A percentile compares a stretch with the other conserved stretches of the same genome.
Conservation (phyloP, 768 basidiomycete species). For the Lactifluus pinguis region DNA sequence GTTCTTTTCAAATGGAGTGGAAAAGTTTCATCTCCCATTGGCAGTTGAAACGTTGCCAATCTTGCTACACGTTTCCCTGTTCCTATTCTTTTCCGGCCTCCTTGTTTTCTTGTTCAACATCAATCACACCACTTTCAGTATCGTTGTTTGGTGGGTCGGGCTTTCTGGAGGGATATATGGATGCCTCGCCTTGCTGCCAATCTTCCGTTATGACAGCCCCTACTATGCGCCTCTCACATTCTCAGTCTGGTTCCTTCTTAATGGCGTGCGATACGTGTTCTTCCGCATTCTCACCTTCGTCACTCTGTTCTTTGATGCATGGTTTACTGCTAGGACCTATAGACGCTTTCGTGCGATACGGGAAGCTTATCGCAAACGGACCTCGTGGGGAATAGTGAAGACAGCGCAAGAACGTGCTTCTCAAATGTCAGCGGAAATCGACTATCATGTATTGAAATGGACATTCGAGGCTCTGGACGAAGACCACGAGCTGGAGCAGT, state of each 20-base stretch:
- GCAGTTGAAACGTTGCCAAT: neutral
- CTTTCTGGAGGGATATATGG: neutral
- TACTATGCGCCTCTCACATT: too few relatives aligned
- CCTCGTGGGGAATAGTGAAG: neutral
- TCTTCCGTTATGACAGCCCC: neutral
- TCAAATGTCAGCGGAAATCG: neutral
- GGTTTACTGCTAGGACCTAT: too few relatives aligned
- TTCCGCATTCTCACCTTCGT: neutral
- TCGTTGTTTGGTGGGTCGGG: neutral
- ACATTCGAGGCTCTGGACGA: neutral
- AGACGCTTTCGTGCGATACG: too few relatives aligned
- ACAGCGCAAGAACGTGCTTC: neutral
- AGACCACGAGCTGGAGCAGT: neutral
- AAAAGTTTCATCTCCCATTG: neutral
- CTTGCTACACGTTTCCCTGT: neutral
- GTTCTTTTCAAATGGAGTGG: neutral
- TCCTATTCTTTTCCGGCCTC: neutral
- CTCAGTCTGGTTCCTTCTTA: neutral
- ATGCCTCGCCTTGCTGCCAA: neutral
- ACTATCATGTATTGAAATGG: neutral
- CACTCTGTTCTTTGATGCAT: too few relatives aligned
- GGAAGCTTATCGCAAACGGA: neutral
- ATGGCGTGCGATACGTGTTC: neutral
- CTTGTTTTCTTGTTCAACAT: neutral
- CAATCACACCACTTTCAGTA: too few relatives aligned